Conservation (phyloP, 331 rosid species). For the Dryas integrifolia region DNA sequence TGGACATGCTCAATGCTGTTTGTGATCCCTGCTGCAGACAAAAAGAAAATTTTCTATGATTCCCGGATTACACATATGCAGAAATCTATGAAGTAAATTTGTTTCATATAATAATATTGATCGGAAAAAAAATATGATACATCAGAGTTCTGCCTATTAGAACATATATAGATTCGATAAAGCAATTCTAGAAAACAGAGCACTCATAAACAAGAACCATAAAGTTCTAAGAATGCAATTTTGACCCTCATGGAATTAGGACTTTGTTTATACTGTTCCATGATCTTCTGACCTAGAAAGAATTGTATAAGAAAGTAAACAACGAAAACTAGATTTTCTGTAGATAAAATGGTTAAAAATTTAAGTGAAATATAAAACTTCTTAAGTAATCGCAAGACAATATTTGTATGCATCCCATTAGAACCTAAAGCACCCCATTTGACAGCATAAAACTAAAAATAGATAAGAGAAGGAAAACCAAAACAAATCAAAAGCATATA, state of each 20-base stretch:
- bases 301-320: not conserved
- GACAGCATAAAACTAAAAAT: not conserved
- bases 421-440: not conserved
- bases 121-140: no score
- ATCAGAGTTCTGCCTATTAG: not conserved
- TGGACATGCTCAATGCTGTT: conserved; percentile 54
- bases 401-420: not conserved
- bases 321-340: no score
- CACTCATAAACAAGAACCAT: not conserved
- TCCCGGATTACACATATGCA: conserved; percentile 4
- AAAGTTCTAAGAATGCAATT: not conserved
- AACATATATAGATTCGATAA: not conserved
- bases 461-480: not conserved
- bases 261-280: not conserved
- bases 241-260: not conserved
- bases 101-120: not conserved
- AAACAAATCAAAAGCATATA: not conserved
- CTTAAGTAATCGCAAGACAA: no score
- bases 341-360: no score
- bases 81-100: not conserved
- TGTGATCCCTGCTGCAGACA: conserved; percentile 56
- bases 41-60: conserved; percentile 30
- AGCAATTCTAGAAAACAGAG: not conserved
- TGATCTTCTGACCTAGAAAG: not conserved
- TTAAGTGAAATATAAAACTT: no score